These are phyloP conservation scores for Chytriomyces confervae DNA, from an alignment of 192 early-diverging fungal genomes.

Conservation along the genomic window DNA sequence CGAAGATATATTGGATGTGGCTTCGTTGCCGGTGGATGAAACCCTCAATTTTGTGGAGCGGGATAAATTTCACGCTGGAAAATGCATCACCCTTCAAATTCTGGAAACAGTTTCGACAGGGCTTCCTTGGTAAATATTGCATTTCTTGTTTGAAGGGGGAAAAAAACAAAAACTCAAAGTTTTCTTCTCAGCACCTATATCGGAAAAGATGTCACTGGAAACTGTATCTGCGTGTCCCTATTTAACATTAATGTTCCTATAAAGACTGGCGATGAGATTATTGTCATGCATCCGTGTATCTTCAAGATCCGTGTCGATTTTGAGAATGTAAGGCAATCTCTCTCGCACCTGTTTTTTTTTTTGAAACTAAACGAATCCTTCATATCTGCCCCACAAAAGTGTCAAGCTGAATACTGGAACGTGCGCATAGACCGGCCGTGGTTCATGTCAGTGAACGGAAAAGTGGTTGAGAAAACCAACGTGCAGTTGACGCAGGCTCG, in stretches of 20 bases:
- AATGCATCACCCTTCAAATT: background rate
- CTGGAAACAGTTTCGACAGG: constrained; percentile 1
- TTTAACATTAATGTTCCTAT: constrained; percentile 13
- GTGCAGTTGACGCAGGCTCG: constrained; percentile 5
- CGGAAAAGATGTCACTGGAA: constrained; percentile 2
- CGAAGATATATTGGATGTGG: background rate
- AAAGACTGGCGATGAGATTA: constrained; percentile 10
- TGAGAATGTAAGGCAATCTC: constrained; percentile 4
- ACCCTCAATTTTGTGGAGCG: background rate
- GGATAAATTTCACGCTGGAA: constrained; percentile 2
- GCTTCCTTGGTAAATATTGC: background rate
- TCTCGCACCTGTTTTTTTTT: background rate
- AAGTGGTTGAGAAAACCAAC: background rate
- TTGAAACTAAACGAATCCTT: background rate
- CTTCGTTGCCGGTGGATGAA: background rate
- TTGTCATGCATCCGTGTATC: background rate
- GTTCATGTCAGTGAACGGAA: constrained; percentile 17
- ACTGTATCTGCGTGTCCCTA: constrained; percentile 6
- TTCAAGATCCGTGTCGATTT: constrained; percentile 12
- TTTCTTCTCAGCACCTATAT: background rate
- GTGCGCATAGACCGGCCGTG: constrained; percentile 14
- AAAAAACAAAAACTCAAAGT: background rate
- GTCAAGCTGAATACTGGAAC: constrained; percentile 10
- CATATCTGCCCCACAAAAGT: background rate
- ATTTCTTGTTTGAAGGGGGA: background rate